Percentiles rank a stretch among this genome's conserved stretches.
These are phyloP conservation scores for Hibiscus mutabilis DNA, from an alignment of 345 rosid genomes.

Conservation along the genomic window DNA sequence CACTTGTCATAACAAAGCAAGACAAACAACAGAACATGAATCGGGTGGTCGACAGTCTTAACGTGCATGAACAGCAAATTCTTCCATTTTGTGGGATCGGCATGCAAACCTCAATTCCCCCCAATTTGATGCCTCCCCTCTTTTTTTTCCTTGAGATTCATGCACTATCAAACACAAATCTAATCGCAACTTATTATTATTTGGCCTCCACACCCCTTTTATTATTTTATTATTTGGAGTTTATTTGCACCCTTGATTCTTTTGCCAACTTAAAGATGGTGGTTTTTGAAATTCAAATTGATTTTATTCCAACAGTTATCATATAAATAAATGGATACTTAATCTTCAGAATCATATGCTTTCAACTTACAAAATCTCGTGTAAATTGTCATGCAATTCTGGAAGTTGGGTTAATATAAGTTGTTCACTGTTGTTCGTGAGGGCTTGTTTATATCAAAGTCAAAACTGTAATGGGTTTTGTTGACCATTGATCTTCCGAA, in stretches of 20 bases:
- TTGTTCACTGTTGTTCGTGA: too few species aligned
- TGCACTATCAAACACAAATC: not conserved
- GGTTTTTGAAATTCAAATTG: too few species aligned
- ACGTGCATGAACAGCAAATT: constrained; percentile 26
- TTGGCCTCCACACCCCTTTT: too few species aligned
- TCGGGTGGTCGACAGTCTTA: constrained; percentile 35
- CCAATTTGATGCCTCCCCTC: not conserved
- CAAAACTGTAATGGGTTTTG: too few species aligned
- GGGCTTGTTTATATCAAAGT: too few species aligned
- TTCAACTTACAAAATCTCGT: not conserved
- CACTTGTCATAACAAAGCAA: not conserved
- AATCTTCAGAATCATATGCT: not conserved
- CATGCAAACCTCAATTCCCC: constrained; percentile 16
- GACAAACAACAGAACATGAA: constrained; percentile 21
- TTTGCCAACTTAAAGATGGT: too few species aligned
- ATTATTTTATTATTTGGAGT: too few species aligned
- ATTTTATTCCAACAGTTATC: not conserved
- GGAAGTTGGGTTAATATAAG: not conserved
- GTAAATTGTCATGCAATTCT: not conserved
- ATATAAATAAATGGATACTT: not conserved
- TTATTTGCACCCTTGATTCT: too few species aligned
- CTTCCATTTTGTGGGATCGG: constrained; percentile 3
- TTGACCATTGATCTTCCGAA: not conserved
- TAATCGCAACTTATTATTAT: too few species aligned
- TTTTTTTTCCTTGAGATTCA: constrained; percentile 6